Base-by-base conservation (phyloP, 768 basidiomycete species). In the Boletus rufocinnamomeus region DNA sequence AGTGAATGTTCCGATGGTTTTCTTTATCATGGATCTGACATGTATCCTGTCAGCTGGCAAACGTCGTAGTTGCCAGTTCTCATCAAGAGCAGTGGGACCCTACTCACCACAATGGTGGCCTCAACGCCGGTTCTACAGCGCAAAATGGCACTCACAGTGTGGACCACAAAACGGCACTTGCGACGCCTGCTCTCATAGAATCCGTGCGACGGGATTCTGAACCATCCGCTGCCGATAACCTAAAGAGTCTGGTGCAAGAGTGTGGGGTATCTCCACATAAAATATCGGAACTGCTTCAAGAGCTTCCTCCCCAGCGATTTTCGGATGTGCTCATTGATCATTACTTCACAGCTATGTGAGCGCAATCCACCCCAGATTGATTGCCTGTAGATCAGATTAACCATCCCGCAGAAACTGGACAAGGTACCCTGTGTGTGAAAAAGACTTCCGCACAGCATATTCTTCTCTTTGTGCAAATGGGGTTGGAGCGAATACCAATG, bases 241-340 rank as follows among this genome's bases (percentile, higher is more conserved):
- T 95, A 50, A 89, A 89, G 69, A 85, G 85, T 46, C 80, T 98
- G 37, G 88, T 96, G 38, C 89, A 91, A 72, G 94, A 98, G 71
- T 98, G 91, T 71, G 95, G 95, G 7, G 92, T 95, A 38, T 85
- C 89, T 19, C 91, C 94, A 2, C 89, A 93, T 60, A 94, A 94
- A 73, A 87, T 98, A 46, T 85, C 89, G 1, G 95, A 96, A 68
- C 82, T 98, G 11, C 78, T 95, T 21, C 86, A 91, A 69, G 94
- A 96, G 64, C 80, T 98, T 45, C 95, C 95, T 47, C 88, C 91
- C 6, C 83, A 83, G 54, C 78, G 84, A 52, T 80, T 87, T 27
- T 87, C 90, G 4, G 87, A 92, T 65, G 84, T 84, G 32, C 84
- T 96, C 23, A 79, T 96, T 59, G 87, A 95, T 66, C 87, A 90